Evolutionary conservation across 2,329 filamentous ascomycete species (phyloP).

Genomic region (Fusarium continuum): DNA sequence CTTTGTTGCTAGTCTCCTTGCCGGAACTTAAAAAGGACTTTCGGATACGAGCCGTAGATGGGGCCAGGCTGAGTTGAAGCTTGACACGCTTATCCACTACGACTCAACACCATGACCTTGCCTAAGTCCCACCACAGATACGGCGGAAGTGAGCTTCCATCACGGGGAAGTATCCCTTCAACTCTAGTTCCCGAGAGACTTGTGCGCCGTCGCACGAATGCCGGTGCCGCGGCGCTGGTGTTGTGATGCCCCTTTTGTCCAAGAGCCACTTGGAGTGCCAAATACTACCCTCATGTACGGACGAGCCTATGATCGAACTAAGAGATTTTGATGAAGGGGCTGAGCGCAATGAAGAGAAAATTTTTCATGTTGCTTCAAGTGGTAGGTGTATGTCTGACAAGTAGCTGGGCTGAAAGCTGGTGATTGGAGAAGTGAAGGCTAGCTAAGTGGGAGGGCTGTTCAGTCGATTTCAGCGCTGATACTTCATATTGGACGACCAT

Average conservation of each 20-base stretch:
- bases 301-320: neutral
- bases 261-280: conserved; percentile 20
- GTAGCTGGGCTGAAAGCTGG: conserved; percentile 18
- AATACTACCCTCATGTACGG: conserved; percentile 9
- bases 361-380: conserved; percentile 1
- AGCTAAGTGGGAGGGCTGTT: neutral
- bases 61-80: conserved; percentile 18
- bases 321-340: neutral
- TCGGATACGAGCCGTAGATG: conserved; percentile 28
- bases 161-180: conserved; percentile 25
- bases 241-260: conserved; percentile 11
- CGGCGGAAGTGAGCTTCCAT: conserved; percentile 16
- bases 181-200: conserved; percentile 21
- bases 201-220: conserved; percentile 22
- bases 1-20: neutral
- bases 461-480: conserved; percentile 12
- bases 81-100: conserved; percentile 10
- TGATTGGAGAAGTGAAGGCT: conserved; percentile 13
- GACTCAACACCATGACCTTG: conserved; percentile 19
- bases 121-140: conserved; percentile 8
- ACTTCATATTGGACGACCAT: conserved; percentile 5
- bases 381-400: neutral
- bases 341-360: neutral
- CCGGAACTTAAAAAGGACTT: neutral
- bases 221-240: conserved; percentile 31